phyloP scores from a whole-genome alignment of 2,329 filamentous ascomycete species.

The Phoma sp. region DNA sequence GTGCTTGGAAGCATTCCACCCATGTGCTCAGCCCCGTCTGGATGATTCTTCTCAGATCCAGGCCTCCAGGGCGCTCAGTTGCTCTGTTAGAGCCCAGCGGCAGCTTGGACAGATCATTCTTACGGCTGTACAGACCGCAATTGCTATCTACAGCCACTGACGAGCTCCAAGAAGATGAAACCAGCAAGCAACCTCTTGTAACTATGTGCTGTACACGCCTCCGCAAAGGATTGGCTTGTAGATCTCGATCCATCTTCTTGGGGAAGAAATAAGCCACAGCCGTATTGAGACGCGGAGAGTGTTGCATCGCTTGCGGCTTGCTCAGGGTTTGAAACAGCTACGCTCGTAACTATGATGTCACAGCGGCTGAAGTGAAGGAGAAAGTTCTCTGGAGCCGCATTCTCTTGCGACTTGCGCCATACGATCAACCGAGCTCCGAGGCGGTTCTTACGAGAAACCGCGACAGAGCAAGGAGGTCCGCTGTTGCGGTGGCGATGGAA shows the following conservation, averaged over 20 bases:
- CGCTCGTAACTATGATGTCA: conserved; percentile 13
- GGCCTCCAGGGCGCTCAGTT: conserved; percentile 6
- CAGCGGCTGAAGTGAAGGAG: neutral
- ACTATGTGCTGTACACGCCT: neutral
- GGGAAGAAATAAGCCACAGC: conserved; percentile 7
- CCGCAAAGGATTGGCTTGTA: neutral
- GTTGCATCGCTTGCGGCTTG: conserved; percentile 13
- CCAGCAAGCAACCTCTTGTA: conserved; percentile 6
- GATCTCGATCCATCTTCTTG: conserved; percentile 6
- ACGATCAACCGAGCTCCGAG: conserved; percentile 1
- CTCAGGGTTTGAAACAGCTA: conserved; percentile 11
- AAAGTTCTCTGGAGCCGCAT: neutral
- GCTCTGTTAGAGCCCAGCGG: neutral
- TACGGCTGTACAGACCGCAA: neutral
- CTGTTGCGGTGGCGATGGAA: conserved; percentile 9
- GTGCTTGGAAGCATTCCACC: conserved; percentile 19
- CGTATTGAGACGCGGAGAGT: neutral
- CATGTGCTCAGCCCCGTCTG: conserved; percentile 14
- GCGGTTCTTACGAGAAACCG: neutral
- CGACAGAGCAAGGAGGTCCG: conserved; percentile 1
- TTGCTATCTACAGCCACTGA: conserved; percentile 17
- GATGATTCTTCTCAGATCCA: conserved; percentile 10
- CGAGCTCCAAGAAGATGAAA: conserved; percentile 21
- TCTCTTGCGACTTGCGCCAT: neutral
- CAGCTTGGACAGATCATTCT: conserved; percentile 3